Evolutionary conservation across 768 basidiomycete genomes (phyloP).

Genomic region (Suillus brevipes): DNA sequence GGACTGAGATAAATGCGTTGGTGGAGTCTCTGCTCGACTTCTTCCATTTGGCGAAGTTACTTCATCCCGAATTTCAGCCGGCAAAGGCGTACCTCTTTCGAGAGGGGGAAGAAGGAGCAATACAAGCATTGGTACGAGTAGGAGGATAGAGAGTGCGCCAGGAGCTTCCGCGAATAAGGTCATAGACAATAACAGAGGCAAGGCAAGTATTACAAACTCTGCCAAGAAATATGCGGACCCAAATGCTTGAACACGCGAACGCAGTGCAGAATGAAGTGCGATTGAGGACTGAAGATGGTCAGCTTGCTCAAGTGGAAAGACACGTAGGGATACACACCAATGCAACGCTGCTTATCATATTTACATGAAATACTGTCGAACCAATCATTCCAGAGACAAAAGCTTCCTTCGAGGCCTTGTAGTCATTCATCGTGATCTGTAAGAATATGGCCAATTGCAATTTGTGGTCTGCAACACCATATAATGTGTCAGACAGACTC

Average conservation of each 20-base stretch:
- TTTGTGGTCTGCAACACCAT: neutral
- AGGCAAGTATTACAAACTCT: slow-evolving; percentile 65
- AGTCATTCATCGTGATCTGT: slow-evolving; percentile 32
- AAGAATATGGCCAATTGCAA: neutral
- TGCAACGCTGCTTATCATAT: slow-evolving; percentile 62
- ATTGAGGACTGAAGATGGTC: slow-evolving; percentile 61
- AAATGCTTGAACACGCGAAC: slow-evolving; percentile 46
- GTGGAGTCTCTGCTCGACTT: neutral
- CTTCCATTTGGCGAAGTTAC: slow-evolving; percentile 4
- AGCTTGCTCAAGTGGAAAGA: slow-evolving; percentile 14
- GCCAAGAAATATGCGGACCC: slow-evolving; percentile 39
- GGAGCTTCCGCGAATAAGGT: slow-evolving; percentile 71
- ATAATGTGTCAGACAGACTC: neutral
- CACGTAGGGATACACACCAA: slow-evolving; percentile 47
- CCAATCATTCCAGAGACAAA: slow-evolving; percentile 79
- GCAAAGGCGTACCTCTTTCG: slow-evolving; percentile 50
- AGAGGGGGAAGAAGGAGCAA: slow-evolving; percentile 45
- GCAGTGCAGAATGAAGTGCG: slow-evolving; percentile 61
- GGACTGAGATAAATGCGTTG: slow-evolving; percentile 1
- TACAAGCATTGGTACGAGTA: slow-evolving; percentile 47
- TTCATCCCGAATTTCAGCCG: slow-evolving; percentile 34
- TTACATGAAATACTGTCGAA: slow-evolving; percentile 66
- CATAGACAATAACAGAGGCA: slow-evolving; percentile 82
- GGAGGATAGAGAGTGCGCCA: slow-evolving; percentile 45
- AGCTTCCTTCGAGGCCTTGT: slow-evolving; percentile 79